These are phyloP conservation scores for Acidomyces sp. DNA, from an alignment of 495 filamentous ascomycete species.

Conservation along the genomic window DNA sequence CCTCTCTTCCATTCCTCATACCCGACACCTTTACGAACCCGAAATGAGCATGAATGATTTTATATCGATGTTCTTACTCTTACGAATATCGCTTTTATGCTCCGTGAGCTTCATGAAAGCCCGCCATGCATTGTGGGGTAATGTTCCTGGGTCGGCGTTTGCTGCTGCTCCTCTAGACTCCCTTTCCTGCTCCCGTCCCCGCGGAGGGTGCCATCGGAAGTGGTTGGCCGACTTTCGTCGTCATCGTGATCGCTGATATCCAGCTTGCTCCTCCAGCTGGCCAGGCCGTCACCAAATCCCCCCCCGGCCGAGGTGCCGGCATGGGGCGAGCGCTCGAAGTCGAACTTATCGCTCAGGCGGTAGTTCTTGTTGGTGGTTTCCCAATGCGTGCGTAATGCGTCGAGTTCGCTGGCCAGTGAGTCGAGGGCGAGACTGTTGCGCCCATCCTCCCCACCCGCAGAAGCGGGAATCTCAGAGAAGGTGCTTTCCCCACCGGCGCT, in stretches of 20 bases:
- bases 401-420: conserved; percentile 79
- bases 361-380: conserved; percentile 92
- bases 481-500: conserved; percentile 23
- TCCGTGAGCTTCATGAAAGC: too few species aligned
- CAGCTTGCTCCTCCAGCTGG: conserved; percentile 23
- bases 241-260: conserved; percentile 8
- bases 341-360: conserved; percentile 71
- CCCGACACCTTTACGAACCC: too few species aligned
- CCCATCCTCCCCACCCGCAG: conserved; percentile 24
- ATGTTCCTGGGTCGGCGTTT: too few species aligned
- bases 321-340: conserved; percentile 52
- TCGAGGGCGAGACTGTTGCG: conserved; percentile 81
- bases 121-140: too few species aligned
- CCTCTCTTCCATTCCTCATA: too few species aligned
- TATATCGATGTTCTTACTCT: too few species aligned
- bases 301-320: conserved; percentile 27
- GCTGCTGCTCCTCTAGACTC: neutral
- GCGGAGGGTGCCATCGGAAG: conserved; percentile 3
- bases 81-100: too few species aligned
- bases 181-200: conserved; percentile 1
- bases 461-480: conserved; percentile 5
- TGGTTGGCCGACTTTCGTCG: conserved; percentile 4
- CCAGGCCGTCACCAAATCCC: conserved; percentile 6
- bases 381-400: conserved; percentile 80
- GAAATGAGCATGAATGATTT: too few species aligned